phyloP scores from a whole-genome alignment of 176 grass and related monocot genomes.

The Tillandsia fasciculata region DNA sequence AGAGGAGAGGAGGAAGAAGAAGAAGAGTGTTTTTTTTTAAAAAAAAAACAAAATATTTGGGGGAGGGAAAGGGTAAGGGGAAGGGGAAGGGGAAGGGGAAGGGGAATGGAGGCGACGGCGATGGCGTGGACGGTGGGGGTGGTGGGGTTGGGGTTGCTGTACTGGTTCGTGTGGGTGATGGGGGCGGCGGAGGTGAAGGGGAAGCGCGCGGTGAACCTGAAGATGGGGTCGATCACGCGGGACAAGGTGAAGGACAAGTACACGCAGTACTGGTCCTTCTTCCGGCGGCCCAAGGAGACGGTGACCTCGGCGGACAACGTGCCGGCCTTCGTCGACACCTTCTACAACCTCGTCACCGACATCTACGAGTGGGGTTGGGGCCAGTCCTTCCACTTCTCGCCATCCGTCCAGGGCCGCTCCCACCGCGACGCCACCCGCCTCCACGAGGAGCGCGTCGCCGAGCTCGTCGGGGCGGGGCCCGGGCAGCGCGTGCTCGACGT shows the following conservation, averaged over 20 bases:
- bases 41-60: too few species aligned
- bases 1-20: background rate
- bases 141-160: conserved; percentile 33
- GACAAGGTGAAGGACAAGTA: conserved; percentile 94
- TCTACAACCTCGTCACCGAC: conserved; percentile 98
- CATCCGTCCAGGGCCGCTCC: conserved; percentile 44
- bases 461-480: conserved; percentile 42
- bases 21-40: too few species aligned
- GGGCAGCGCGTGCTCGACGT: conserved; percentile 70
- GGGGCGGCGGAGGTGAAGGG: conserved; percentile 96
- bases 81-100: background rate
- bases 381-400: conserved; percentile 98
- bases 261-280: conserved; percentile 99
- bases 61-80: background rate
- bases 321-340: conserved; percentile 92
- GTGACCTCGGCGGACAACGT: conserved; percentile 49
- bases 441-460: conserved; percentile 78
- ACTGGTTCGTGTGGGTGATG: conserved; percentile 99
- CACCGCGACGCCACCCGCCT: conserved; percentile 84
- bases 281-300: conserved; percentile 81
- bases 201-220: conserved; percentile 88
- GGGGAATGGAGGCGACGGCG: conserved; percentile 59
- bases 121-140: conserved; percentile 68
- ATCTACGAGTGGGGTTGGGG: conserved; percentile 99
- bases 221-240: conserved; percentile 81